A percentile compares a stretch with the other conserved stretches of the same genome.
Evolutionary conservation across 768 basidiomycete species (phyloP).

Genomic region (Multifurca ochricompacta): DNA sequence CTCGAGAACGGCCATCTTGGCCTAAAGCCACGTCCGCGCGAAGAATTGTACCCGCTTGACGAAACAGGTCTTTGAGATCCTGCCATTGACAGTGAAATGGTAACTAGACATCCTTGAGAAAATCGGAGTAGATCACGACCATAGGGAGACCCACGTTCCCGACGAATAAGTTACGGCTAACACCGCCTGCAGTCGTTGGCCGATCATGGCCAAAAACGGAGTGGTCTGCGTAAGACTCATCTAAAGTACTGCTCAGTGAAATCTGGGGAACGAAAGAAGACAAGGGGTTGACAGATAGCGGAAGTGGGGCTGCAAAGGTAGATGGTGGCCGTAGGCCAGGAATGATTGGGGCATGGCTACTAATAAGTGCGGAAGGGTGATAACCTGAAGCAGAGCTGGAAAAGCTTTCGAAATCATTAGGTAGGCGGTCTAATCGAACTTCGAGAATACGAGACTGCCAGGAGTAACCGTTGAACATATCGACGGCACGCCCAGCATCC

Average conservation of each 20-base stretch:
- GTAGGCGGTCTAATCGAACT: slow-evolving; percentile 80
- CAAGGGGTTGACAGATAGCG: slow-evolving; percentile 6
- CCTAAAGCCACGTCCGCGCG: slow-evolving; percentile 89
- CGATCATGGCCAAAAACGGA: slow-evolving; percentile 26
- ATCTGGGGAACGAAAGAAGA: slow-evolving; percentile 19
- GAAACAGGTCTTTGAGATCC: slow-evolving; percentile 93
- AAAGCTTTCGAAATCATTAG: slow-evolving; percentile 27
- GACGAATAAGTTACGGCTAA: slow-evolving; percentile 66
- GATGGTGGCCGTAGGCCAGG: slow-evolving; percentile 3
- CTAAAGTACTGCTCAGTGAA: slow-evolving; percentile 7
- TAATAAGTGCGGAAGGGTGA: slow-evolving; percentile 8
- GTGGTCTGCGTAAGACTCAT: slow-evolving; percentile 20
- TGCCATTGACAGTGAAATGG: slow-evolving; percentile 97
- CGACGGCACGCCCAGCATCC: slow-evolving; percentile 90
- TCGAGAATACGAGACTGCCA: slow-evolving; percentile 94
- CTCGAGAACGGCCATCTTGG: slow-evolving; percentile 80
- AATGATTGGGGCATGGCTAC: slow-evolving; percentile 8
- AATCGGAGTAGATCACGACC: slow-evolving; percentile 15
- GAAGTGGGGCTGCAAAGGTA: neutral
- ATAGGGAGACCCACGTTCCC: slow-evolving; percentile 62
- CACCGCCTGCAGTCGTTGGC: slow-evolving; percentile 23
- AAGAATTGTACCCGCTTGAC: slow-evolving; percentile 81
- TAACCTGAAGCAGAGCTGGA: slow-evolving; percentile 7
- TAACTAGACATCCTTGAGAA: slow-evolving; percentile 40
- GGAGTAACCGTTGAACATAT: slow-evolving; percentile 94